phyloP scores from a whole-genome alignment of 1,284 basidiomycete species.

The Ceratobasidium sp. region DNA sequence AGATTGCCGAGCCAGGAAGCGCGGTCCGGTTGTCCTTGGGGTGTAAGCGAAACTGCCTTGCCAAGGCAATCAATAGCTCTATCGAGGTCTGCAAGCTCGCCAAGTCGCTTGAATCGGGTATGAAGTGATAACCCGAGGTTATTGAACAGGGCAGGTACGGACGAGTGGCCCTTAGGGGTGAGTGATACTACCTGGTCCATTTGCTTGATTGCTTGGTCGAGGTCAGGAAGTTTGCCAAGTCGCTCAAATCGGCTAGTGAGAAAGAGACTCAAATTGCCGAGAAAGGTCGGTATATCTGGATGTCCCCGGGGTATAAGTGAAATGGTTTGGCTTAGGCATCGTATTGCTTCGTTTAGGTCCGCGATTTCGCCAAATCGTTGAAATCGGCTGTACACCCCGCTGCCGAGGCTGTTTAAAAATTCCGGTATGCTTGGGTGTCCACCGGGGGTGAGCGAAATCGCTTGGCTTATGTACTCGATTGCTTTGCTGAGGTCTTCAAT shows the following conservation, averaged over 20 bases:
- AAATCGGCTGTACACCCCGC: not conserved
- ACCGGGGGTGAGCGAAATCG: not conserved
- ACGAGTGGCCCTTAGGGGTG: no score
- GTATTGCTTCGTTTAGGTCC: constrained; percentile 11
- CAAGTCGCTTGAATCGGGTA: constrained; percentile 11
- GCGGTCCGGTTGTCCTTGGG: not conserved
- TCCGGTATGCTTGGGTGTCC: not conserved
- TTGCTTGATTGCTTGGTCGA: not conserved
- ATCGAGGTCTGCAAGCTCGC: not conserved
- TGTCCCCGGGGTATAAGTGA: not conserved
- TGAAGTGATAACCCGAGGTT: not conserved
- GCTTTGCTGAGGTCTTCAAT: constrained; percentile 9
- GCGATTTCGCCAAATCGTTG: not conserved
- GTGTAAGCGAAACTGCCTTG: not conserved
- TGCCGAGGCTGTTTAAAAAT: constrained; percentile 5
- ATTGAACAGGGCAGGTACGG: not conserved
- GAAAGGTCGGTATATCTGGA: not conserved
- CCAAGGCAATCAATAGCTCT: not conserved
- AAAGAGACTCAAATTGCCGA: not conserved
- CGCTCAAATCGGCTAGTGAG: constrained; percentile 4
- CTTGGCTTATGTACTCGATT: not conserved
- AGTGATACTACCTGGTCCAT: not conserved
- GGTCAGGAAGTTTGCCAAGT: not conserved
- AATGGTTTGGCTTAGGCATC: not conserved
- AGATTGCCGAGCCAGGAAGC: not conserved